Base-by-base conservation (phyloP, 192 early-diverging fungal species). In the Coemansia reversa region DNA sequence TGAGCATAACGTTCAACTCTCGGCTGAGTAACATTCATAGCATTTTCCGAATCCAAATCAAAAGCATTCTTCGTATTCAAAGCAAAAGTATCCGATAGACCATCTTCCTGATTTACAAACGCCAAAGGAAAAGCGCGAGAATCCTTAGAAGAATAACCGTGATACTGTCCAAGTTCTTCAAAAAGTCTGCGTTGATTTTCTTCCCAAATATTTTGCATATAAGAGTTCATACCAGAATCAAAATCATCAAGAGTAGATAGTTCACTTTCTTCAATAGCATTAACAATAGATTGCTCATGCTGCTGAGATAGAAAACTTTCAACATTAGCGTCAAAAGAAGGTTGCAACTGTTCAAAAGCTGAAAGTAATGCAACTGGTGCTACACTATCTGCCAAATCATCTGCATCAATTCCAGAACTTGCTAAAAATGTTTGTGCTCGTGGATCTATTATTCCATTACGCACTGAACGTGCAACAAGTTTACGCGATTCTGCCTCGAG, bases 401-500 rank as follows among this genome's bases (percentile, higher is more conserved):
- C 89, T 22, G 92, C 81, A 74, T 96, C 91, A 49, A 93, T 84
- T 22, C 93, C 94, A 14, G 84, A 81, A 45, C 86, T 85, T 0
- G 96, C 90, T 19, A 96, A 76, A 35, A 98, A 83, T 59, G 86
- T 87, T 7, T 90, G 87, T 11, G 85, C 86, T 1, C 73, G 74
- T 18, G 75, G 53, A 53, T 79, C 74, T 5, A 70, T 63, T 2
- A 66, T 54, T 8, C 79, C 70, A 30, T 66, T 59, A 50, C 77
- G 75, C 16, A 70, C 67, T 1, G 83, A 67, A 16, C 74, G 66
- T 20, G 82, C 77, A 9, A 84, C 83, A 8, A 97, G 82, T 53
- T 89, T 90, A 39, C 90, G 86, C 8, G 94, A 92, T 57, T 94
- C 89, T 14, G 86, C 73, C 65, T 93, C 93, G 55, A 98, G 93